Evolutionary conservation across 2,329 filamentous ascomycete genomes (phyloP), one percentile per base, ranked within the genome.

Genomic region (Sporothrix phasma): DNA sequence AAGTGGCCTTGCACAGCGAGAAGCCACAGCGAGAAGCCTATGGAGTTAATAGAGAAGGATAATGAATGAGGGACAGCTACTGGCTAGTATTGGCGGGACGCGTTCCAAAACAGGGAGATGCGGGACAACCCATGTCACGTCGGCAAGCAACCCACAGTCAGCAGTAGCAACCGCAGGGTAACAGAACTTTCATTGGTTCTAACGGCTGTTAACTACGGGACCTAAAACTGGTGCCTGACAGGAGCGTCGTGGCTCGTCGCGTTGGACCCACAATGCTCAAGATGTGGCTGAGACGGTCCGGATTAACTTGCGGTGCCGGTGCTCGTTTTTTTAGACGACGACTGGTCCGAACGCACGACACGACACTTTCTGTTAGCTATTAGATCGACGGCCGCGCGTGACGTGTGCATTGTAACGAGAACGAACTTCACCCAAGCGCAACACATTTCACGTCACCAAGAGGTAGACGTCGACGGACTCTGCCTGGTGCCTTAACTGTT

Each of bases 121-220:
- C 37, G 63, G 58, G 37, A 39, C 51, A 41, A 29, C 10, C 37
- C 46, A 31, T 13, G 54, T 29, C 37, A 13, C 22, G 10, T 26
- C 22, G 37, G 22, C 10, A 31, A 19, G 58, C 43, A 67, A 67
- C 66, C 70, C 70, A 71, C 69, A 62, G 67, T 82, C 78, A 83
- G 83, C 79, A 83, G 68, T 74, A 72, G 77, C 80, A 83, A 84
- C 81, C 71, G 74, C 81, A 69, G 74, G 70, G 81, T 83, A 87
- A 87, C 84, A 72, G 70, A 15, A 3, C 45, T 69, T 26, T 73
- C 63, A 82, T 82, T 83, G 80, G 80, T 66, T 19, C n/a, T 3
- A 5, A 13, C 10, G n/a, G 26, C 31, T 10, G 34, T 31, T 47
- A 29, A 24, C 19, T 58, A n/a, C 31, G 45, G 43, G 34, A 34